A percentile compares a stretch with the other conserved stretches of the same genome.
Conservation (phyloP, 352 stramenopile species). For the Globisporangium spiculum region DNA sequence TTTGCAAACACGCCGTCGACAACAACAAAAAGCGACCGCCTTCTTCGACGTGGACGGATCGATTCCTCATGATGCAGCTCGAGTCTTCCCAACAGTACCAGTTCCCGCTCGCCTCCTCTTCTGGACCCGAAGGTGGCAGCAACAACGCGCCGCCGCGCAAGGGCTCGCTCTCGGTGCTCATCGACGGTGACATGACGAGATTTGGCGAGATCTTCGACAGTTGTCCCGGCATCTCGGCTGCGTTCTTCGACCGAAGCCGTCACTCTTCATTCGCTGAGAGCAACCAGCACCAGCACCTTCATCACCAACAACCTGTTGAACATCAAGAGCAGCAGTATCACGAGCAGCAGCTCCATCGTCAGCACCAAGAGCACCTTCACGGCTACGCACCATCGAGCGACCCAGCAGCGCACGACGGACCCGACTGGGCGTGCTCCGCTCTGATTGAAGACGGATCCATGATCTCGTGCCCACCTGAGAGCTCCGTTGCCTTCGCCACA, state of each 20-base stretch:
- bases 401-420: neutral
- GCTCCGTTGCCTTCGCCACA: neutral
- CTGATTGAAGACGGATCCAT: neutral
- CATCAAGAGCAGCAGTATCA: neutral
- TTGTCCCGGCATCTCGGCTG: neutral
- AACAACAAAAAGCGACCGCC: neutral
- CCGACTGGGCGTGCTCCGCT: slow-evolving; percentile 1
- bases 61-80: slow-evolving; percentile 1
- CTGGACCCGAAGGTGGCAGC: neutral
- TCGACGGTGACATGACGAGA: slow-evolving; percentile 10
- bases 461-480: neutral
- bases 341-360: neutral
- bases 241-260: slow-evolving; percentile 1
- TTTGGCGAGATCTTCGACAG: slow-evolving; percentile 14
- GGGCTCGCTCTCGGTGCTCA: slow-evolving; percentile 9
- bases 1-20: neutral
- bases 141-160: neutral
- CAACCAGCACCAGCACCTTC: neutral
- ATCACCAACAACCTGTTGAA: neutral
- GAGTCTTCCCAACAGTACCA: neutral
- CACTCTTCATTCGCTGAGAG: neutral
- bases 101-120: neutral
- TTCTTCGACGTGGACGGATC: neutral
- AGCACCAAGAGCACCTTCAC: neutral
- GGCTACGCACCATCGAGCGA: neutral